Conservation (phyloP, 1,139 yeast genomes). For the Geotrichum cucujoidarum region DNA sequence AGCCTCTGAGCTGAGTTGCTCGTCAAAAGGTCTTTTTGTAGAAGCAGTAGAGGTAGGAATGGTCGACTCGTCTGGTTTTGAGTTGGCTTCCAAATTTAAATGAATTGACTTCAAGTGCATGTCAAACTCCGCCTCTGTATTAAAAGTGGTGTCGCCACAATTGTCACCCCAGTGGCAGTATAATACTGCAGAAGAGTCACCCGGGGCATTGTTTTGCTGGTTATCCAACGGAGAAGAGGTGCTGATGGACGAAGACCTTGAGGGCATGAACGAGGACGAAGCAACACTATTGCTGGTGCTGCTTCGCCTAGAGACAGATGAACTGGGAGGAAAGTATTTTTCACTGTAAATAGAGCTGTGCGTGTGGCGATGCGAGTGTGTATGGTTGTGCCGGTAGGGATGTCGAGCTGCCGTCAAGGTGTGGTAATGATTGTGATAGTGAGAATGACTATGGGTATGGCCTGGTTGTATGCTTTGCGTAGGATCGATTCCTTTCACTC, state of each 20-base stretch:
- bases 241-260: slow-evolving; percentile 11
- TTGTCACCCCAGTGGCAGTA: slow-evolving; percentile 40
- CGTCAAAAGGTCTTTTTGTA: slow-evolving; percentile 9
- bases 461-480: neutral
- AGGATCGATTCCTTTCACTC: neutral
- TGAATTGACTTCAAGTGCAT: slow-evolving; percentile 30
- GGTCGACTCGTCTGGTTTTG: slow-evolving; percentile 15
- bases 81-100: slow-evolving; percentile 2
- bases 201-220: neutral
- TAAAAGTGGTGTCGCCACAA: slow-evolving; percentile 31
- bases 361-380: neutral
- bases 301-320: no score
- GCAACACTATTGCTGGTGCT: slow-evolving; percentile 2
- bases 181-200: slow-evolving; percentile 16
- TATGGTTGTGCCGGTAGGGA: neutral
- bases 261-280: slow-evolving; percentile 7
- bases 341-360: no score
- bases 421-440: neutral
- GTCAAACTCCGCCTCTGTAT: slow-evolving; percentile 31
- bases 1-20: neutral
- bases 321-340: no score
- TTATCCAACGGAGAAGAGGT: slow-evolving; percentile 4
- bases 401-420: no score
- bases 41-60: slow-evolving; percentile 4
- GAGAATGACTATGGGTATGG: slow-evolving; percentile 3